Base-by-base conservation (phyloP, 169 alveolate genomes). In the Eimeria acervulina region DNA sequence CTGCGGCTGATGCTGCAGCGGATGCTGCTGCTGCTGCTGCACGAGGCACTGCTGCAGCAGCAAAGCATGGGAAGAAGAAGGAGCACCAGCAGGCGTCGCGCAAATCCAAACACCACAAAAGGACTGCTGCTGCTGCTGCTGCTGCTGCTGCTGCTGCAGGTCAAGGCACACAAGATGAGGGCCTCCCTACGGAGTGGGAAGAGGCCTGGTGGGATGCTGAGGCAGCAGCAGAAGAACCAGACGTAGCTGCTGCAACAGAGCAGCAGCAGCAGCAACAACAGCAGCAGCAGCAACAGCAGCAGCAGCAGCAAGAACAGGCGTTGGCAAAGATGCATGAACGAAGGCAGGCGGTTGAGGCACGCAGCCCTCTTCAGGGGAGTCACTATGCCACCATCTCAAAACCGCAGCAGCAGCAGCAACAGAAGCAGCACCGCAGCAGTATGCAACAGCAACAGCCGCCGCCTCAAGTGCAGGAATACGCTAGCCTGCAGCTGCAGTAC, bases 11-110 rank as follows among this genome's bases (percentile, higher is more conserved):
- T 68, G 80, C 68, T 55, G 68, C 36, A 13, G 36, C 15, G 17
- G 44, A 13, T n/a, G 44, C 80, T 68, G 80, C 80, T 68, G 80
- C 80, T 2, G 80, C 80, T 31, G 80, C 80, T 28, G 26, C 36
- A 33, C 80, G n/a, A 33, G 17, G 80, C 42, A 19, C 80, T 33
- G 80, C 80, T 31, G 80, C 80, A 68, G 80, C 80, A 68, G 80
- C 80, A 68, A 33, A 28, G 42, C 80, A 68, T 38, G 87, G 87
- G 19, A 76, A 44, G 59, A 76, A 76, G 61, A n/a, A 76, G 12
- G 59, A 76, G 36, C 55, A 38, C 38, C 87, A 76, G 59, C 55
- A 76, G 55, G 59, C 61, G 21, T 28, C 80, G 19, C 80, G 80
- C 80, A 68, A 68, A 33, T 68, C 36, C 44, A 68, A 28, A n/a